Base-by-base conservation (phyloP, 352 stramenopile species). In the Phytophthora megakarya region DNA sequence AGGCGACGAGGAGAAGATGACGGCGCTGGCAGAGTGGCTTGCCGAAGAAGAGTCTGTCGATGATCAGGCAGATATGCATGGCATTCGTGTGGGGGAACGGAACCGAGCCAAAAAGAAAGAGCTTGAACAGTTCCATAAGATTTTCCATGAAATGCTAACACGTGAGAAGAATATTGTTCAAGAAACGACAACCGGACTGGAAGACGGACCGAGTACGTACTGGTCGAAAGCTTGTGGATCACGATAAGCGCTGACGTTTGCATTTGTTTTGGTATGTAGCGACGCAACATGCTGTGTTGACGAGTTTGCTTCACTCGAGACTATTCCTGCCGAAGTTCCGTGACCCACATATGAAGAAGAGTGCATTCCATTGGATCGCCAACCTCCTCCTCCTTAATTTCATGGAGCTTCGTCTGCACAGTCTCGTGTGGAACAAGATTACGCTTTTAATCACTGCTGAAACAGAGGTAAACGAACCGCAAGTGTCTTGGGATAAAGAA, bases 371-470 rank as follows among this genome's bases (percentile, higher is more conserved):
- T 49, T 93, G 86, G 84, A 76, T 95, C 37, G 86, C 82, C 16
- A 90, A 90, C 54, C 64, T 88, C 5, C 57, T 95, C n/a, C 74
- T 95, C 3, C 66, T 86, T 40, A 84, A 95, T 61, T 95, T 95
- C 62, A 90, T 90, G 80, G 84, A 93, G 43, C 60, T 95, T 38
- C 76, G 81, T 43, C 66, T 95, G 16, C 82, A 92, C 63, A 83
- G 76, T 49, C 78, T 92, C 26, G 82, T 95, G 55, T 95, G 84
- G 86, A 95, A 95, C 71, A 91, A 91, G 53, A 70, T 93, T 22
- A 79, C 84, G 60, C 71, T 95, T 16, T 68, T 93, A 11, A 53
- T 93, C 21, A 89, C 79, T 22, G 61, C 72, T 1, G 80, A 92
- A 15, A 39, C 52, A 13, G 55, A 62, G 11, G 45, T 78, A 32